Base-by-base conservation (phyloP, 148 eudicot species). In the Fagopyrum esculentum region DNA sequence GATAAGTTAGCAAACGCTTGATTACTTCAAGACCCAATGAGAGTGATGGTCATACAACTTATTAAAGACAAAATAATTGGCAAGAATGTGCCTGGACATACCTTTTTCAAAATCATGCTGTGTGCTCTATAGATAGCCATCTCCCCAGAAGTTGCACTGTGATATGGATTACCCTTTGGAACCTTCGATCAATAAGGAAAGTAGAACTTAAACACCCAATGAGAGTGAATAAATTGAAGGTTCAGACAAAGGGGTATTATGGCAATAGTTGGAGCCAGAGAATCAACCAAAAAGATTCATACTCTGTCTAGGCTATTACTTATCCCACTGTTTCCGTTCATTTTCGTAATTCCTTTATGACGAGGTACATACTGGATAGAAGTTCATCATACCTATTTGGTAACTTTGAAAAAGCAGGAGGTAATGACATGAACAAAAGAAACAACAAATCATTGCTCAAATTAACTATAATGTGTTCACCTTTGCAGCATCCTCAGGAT, bases 131-230 rank as follows among this genome's bases (percentile, higher is more conserved):
- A 94, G 51, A 94, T 87, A 19, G 93, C 90, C 87, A 85, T 86
- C 78, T 94, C 98, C 64, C 98, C 98, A n/a, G 98, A 94, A 74
- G 98, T 94, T 77, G 98, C 96, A 85, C 98, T 94, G 82, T 94
- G 98, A 82, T 91, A 94, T 45, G 97, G 98, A 80, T 94, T 94
- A 61, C 98, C 98, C 80, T 88, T 94, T 6, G 98, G 97, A 77
- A 94, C 98, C 98, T 94, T 80, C 22, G 22, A 35, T 40, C 4
- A 19, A 57, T 19, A 57, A 57, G 30, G 29, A 57, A 10, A 49
- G 52, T 9, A 49, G 12, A 49, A 49, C 52, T 49, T 49, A 9
- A 49, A 49, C 52, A 49, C 40, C 40, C 40, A 35, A 1, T 35
- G 40, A 35, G 40, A 35, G 40, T 35, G 40, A 35, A 35, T 35